Evolutionary conservation across 1,139 yeast genomes (phyloP).

Genomic region (Saccharomyces hybrid): DNA sequence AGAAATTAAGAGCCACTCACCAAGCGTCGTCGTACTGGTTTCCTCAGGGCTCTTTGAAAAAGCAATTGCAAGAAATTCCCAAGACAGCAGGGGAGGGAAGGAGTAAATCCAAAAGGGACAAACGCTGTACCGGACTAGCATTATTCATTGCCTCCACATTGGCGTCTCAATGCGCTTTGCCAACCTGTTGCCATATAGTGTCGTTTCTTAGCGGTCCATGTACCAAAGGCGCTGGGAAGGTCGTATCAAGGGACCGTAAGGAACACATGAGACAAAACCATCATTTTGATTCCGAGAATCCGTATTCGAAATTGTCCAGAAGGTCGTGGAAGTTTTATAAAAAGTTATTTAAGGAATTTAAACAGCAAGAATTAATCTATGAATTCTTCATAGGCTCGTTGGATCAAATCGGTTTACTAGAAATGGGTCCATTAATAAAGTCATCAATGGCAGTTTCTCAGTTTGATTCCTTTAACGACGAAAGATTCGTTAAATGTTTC

Average conservation of each 20-base stretch:
- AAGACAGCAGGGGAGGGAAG: not conserved
- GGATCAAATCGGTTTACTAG: constrained; percentile 21
- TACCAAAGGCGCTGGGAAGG: constrained; percentile 21
- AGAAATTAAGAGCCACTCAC: not conserved
- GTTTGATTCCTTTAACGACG: constrained; percentile 13
- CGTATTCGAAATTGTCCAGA: constrained; percentile 7
- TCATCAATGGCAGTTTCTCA: constrained; percentile 8
- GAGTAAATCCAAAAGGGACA: constrained; percentile 4
- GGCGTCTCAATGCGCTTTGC: not conserved
- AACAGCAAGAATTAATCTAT: not conserved
- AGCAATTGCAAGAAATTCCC: not conserved
- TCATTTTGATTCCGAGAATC: constrained; percentile 10
- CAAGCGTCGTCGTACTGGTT: not conserved
- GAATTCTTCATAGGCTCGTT: constrained; percentile 14
- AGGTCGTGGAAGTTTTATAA: constrained; percentile 12
- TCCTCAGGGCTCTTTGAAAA: not conserved
- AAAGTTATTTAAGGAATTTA: constrained; percentile 1
- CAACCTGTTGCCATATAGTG: constrained; percentile 5
- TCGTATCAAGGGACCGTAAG: constrained; percentile 13
- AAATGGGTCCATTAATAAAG: constrained; percentile 13
- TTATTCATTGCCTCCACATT: constrained; percentile 13
- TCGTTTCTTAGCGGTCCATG: constrained; percentile 21
- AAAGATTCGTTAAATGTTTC: constrained; percentile 2
- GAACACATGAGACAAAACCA: constrained; percentile 15
- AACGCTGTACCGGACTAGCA: constrained; percentile 18